These are phyloP conservation scores for Hypoxylon sp. DNA, from an alignment of 2,329 filamentous ascomycete species.

Conservation along the genomic window DNA sequence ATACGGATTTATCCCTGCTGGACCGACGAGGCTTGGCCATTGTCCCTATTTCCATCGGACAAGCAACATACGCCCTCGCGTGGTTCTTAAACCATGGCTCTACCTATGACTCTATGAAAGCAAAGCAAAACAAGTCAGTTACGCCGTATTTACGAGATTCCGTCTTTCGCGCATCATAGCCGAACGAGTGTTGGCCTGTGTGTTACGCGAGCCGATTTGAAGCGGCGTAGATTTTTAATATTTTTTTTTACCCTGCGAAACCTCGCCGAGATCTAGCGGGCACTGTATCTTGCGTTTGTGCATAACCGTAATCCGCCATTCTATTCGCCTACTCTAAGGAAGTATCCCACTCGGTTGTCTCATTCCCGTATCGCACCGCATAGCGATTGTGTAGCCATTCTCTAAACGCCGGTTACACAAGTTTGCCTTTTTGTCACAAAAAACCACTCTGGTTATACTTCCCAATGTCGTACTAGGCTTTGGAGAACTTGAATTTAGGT, in stretches of 20 bases:
- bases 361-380: slow-evolving; percentile 6
- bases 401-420: neutral
- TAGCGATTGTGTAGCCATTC: slow-evolving; percentile 14
- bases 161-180: slow-evolving; percentile 3
- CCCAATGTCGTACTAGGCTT: slow-evolving; percentile 1
- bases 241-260: too few relatives aligned
- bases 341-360: too few relatives aligned
- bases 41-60: too few relatives aligned
- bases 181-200: neutral
- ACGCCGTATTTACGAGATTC: slow-evolving; percentile 10
- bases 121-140: too few relatives aligned
- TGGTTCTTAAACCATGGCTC: too few relatives aligned
- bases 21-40: neutral
- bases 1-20: slow-evolving; percentile 17
- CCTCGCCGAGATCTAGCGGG: slow-evolving; percentile 17
- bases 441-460: too few relatives aligned
- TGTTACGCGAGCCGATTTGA: slow-evolving; percentile 4
- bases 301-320: slow-evolving; percentile 1
- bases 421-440: slow-evolving; percentile 7
- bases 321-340: slow-evolving; percentile 3
- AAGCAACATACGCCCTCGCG: too few relatives aligned
- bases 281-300: slow-evolving; percentile 13
- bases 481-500: slow-evolving; percentile 4
- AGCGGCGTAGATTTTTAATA: slow-evolving; percentile 2
- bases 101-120: too few relatives aligned